A percentile compares a stretch with the other conserved stretches of the same genome.
Evolutionary conservation across 2,329 filamentous ascomycete genomes (phyloP).

Genomic region (Pyricularia grisea): DNA sequence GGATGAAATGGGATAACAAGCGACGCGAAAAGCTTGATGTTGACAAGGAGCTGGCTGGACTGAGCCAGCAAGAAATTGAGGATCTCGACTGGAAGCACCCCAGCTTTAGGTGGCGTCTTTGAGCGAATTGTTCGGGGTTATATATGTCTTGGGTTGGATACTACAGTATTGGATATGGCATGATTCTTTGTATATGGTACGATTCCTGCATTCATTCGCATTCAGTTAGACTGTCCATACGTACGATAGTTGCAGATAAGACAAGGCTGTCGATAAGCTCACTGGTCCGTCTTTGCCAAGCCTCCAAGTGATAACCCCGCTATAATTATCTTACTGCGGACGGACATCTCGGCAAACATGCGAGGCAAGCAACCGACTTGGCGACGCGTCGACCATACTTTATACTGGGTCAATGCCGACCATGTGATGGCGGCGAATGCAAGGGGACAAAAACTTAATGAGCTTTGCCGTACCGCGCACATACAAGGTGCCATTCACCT

Average conservation of each 20-base stretch:
- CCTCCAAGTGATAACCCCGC: not conserved
- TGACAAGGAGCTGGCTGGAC: conserved; percentile 43
- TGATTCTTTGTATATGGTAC: not conserved
- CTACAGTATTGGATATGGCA: not conserved
- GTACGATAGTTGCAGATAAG: not conserved
- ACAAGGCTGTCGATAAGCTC: not conserved
- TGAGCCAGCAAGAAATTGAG: conserved; percentile 39
- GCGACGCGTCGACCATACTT: not conserved
- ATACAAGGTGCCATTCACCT: not conserved
- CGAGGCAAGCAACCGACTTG: not conserved
- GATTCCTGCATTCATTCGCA: not conserved
- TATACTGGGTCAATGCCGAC: not conserved
- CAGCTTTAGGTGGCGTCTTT: conserved; percentile 45
- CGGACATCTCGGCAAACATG: not conserved
- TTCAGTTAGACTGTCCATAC: not conserved
- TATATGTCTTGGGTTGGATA: not conserved
- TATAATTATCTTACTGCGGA: not conserved
- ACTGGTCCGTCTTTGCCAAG: not conserved
- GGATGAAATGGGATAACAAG: conserved; percentile 53
- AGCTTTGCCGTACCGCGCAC: not conserved
- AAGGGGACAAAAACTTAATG: too few species aligned
- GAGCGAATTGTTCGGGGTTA: not conserved
- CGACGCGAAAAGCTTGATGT: conserved; percentile 41
- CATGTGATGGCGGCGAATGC: not conserved
- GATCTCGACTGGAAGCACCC: conserved; percentile 60